Conservation (phyloP, 192 early-diverging fungal species). For the Ambispora gerdemannii region DNA sequence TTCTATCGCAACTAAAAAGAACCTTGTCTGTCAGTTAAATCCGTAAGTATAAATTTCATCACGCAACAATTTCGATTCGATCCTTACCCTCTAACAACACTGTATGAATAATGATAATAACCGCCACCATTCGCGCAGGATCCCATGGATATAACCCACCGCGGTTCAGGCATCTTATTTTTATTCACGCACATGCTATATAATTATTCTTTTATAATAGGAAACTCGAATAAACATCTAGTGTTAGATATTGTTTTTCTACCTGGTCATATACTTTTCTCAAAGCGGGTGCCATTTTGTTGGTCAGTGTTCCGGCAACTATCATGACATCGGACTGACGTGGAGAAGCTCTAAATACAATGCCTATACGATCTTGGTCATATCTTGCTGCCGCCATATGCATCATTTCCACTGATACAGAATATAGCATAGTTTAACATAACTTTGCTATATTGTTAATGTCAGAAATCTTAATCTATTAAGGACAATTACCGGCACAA, state of each 20-base stretch:
- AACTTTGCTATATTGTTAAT: background rate
- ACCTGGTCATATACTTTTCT: slow-evolving; percentile 65
- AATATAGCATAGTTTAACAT: background rate
- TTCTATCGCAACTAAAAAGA: slow-evolving; percentile 75
- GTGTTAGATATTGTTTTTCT: slow-evolving; percentile 10
- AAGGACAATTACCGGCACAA: slow-evolving; percentile 77
- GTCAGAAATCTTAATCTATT: too few species aligned
- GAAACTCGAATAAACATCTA: background rate
- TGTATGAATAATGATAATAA: slow-evolving; percentile 98
- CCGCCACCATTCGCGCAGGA: slow-evolving; percentile 96
- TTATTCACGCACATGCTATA: background rate
- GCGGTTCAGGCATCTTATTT: slow-evolving; percentile 88
- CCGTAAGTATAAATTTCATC: background rate
- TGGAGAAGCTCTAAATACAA: slow-evolving; percentile 95
- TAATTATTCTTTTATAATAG: background rate
- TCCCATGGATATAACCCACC: slow-evolving; percentile 99
- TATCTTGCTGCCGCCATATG: slow-evolving; percentile 95
- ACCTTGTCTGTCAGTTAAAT: too few species aligned
- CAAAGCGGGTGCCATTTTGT: slow-evolving; percentile 88
- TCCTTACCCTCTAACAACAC: slow-evolving; percentile 78
- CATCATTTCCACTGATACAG: slow-evolving; percentile 83
- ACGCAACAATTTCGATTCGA: background rate
- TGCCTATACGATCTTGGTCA: slow-evolving; percentile 96
- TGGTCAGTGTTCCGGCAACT: slow-evolving; percentile 96
- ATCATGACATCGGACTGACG: slow-evolving; percentile 99